A percentile compares a stretch with the other conserved stretches of the same genome.
Conservation (phyloP, 2,329 filamentous ascomycete genomes). For the Trichoderma cornu-damae region DNA sequence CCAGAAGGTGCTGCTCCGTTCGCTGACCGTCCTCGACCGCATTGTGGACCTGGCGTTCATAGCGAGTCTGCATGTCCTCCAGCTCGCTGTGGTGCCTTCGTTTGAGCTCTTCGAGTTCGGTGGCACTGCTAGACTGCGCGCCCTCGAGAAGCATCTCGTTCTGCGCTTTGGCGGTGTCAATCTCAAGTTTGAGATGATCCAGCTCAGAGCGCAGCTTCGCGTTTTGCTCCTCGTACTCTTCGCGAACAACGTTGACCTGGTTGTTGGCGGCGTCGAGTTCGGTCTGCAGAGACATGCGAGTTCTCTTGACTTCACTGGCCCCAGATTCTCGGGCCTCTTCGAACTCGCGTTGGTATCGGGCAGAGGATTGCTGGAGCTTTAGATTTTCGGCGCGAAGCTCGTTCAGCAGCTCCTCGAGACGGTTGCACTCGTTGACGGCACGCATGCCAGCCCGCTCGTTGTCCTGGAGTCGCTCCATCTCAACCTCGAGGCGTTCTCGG, state of each 20-base stretch:
- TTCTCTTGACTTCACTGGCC: conserved; percentile 73
- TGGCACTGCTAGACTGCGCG: conserved; percentile 62
- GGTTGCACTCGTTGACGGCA: conserved; percentile 57
- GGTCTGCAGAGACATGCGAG: conserved; percentile 69
- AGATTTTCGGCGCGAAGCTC: conserved; percentile 63
- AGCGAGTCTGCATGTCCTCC: conserved; percentile 69
- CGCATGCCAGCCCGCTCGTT: conserved; percentile 62
- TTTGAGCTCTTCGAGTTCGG: conserved; percentile 45
- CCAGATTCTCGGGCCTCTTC: conserved; percentile 77
- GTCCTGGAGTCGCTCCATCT: conserved; percentile 60
- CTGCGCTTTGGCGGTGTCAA: conserved; percentile 73
- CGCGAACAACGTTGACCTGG: conserved; percentile 76
- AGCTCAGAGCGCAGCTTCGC: conserved; percentile 66
- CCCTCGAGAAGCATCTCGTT: conserved; percentile 83
- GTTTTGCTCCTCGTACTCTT: conserved; percentile 77
- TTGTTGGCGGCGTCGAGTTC: conserved; percentile 81
- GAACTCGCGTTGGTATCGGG: conserved; percentile 73
- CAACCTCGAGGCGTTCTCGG: conserved; percentile 60
- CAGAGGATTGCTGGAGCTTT: conserved; percentile 63
- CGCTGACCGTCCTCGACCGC: conserved; percentile 76
- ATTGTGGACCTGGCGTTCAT: conserved; percentile 68
- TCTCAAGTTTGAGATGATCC: conserved; percentile 71
- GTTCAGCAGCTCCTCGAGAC: conserved; percentile 50
- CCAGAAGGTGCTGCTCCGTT: conserved; percentile 70
- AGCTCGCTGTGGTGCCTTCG: conserved; percentile 62